These are phyloP conservation scores for Globisporangium canariense DNA, from an alignment of 352 stramenopile genomes.

Conservation along the genomic window DNA sequence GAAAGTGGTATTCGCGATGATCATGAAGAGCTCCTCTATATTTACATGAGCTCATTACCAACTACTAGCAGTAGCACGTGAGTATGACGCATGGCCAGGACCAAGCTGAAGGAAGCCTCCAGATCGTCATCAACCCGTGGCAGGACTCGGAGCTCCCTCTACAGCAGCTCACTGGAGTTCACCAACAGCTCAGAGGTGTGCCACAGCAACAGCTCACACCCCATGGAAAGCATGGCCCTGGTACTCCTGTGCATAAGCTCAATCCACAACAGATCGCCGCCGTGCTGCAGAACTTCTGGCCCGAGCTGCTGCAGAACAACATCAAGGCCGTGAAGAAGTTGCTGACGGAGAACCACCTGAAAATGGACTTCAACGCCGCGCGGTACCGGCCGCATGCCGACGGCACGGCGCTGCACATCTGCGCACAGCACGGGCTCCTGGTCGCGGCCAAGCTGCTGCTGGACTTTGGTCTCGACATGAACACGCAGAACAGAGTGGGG, in stretches of 20 bases:
- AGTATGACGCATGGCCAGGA: not conserved
- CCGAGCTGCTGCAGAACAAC: conserved; percentile 45
- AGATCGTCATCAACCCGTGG: conserved; percentile 1
- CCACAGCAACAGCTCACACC: not conserved
- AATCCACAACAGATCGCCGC: conserved; percentile 37
- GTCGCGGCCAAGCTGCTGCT: conserved; percentile 40
- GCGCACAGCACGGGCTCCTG: conserved; percentile 49
- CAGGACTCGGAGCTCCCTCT: conserved; percentile 1
- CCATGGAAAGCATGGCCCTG: not conserved
- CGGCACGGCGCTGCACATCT: conserved; percentile 47
- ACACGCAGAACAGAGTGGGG: conserved; percentile 51
- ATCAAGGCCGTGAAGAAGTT: conserved; percentile 41
- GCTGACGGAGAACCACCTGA: conserved; percentile 29
- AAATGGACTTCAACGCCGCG: conserved; percentile 37
- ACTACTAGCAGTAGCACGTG: no score
- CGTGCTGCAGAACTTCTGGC: conserved; percentile 53
- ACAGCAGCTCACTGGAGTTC: not conserved
- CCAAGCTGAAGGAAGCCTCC: not conserved
- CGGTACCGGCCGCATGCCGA: conserved; percentile 39
- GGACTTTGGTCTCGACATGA: conserved; percentile 30
- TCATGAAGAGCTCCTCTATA: not conserved
- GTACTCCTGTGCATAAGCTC: conserved; percentile 20
- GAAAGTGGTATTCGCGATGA: not conserved
- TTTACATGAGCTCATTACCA: not conserved
- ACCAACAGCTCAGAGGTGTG: not conserved